phyloP scores from a whole-genome alignment of 2,329 filamentous ascomycete species.

The Colletotrichum cordylinicola region DNA sequence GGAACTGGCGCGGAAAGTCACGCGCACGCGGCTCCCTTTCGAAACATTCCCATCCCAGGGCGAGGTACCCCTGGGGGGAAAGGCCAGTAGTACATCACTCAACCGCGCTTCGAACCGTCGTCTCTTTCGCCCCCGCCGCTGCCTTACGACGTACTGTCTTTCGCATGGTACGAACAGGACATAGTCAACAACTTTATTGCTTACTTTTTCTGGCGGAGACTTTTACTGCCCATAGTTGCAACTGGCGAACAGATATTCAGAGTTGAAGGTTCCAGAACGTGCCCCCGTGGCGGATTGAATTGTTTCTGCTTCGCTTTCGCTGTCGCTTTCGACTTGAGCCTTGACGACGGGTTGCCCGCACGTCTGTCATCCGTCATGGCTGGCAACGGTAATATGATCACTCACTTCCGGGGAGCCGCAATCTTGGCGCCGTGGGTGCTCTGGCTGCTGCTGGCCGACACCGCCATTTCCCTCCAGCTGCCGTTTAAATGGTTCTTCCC shows the following conservation, averaged over 20 bases:
- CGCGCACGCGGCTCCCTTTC: constrained; percentile 19
- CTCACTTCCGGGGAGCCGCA: constrained; percentile 46
- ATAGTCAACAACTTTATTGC: not conserved
- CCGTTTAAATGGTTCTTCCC: constrained; percentile 53
- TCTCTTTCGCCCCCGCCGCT: not conserved
- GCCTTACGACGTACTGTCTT: not conserved
- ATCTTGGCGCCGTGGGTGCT: constrained; percentile 58
- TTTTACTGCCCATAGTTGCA: not conserved
- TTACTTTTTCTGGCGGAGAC: not conserved
- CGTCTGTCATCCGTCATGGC: constrained; percentile 3
- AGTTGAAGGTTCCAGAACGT: not conserved
- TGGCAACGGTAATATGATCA: constrained; percentile 29
- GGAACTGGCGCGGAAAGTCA: not conserved
- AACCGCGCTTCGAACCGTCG: not conserved
- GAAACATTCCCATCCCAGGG: constrained; percentile 9
- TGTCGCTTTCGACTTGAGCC: constrained; percentile 8
- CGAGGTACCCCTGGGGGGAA: not conserved
- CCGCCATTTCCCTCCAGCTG: constrained; percentile 54
- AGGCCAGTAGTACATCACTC: not conserved
- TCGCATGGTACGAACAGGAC: not conserved
- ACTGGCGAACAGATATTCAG: not conserved
- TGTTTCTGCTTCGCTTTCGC: not conserved
- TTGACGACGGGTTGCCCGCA: not conserved
- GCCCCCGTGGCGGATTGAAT: not conserved
- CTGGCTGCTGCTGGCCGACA: constrained; percentile 56